Evolutionary conservation across 2,329 filamentous ascomycete species (phyloP).

Genomic region (Sclerotinia nivalis): DNA sequence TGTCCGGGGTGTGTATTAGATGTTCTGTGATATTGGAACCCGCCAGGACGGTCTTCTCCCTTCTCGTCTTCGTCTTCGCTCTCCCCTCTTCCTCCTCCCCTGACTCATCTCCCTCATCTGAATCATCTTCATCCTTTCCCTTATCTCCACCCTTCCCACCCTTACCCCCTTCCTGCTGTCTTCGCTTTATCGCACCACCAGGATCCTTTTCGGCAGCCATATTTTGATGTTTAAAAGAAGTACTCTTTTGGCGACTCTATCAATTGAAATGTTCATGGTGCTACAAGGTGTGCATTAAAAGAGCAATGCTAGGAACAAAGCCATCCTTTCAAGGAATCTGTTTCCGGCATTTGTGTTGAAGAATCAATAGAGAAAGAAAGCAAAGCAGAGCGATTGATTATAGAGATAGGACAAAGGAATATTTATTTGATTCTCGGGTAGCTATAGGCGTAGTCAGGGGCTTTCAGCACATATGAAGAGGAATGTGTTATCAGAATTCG

Average conservation of each 20-base stretch:
- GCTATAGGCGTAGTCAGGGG: too few relatives aligned
- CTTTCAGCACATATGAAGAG: too few relatives aligned
- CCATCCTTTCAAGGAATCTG: constrained; percentile 1
- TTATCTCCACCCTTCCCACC: neutral
- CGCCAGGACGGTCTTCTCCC: too few relatives aligned
- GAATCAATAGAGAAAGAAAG: neutral
- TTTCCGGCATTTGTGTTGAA: constrained; percentile 4
- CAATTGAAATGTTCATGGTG: neutral
- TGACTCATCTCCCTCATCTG: too few relatives aligned
- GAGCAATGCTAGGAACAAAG: neutral
- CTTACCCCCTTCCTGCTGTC: neutral
- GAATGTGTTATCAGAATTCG: too few relatives aligned
- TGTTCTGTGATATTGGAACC: neutral
- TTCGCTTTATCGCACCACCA: neutral
- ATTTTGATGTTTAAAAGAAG: neutral
- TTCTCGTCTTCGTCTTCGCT: neutral
- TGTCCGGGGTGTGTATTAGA: neutral
- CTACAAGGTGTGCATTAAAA: neutral
- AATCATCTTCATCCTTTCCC: neutral
- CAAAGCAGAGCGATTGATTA: neutral
- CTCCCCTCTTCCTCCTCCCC: too few relatives aligned
- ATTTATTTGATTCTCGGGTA: neutral
- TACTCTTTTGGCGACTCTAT: too few relatives aligned
- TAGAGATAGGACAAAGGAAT: neutral
- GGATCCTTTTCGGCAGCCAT: neutral